phyloP scores from a whole-genome alignment of 495 filamentous ascomycete species.

The Penicillium argentinense region DNA sequence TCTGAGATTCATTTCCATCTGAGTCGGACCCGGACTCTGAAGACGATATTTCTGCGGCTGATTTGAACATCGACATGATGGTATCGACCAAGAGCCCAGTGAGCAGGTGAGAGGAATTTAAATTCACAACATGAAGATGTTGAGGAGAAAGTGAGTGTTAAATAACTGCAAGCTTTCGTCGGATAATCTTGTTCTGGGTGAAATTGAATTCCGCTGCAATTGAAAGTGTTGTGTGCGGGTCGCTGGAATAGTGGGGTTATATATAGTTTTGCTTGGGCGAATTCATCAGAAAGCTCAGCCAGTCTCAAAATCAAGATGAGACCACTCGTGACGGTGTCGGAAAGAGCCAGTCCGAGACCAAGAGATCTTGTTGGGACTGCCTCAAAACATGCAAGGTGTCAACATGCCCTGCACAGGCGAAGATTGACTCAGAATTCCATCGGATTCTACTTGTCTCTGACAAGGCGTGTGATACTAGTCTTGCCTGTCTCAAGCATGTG shows the following conservation, averaged over 20 bases:
- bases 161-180: too few species aligned
- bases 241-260: neutral
- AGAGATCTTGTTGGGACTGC: conserved; percentile 16
- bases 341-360: neutral
- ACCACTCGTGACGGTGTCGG: too few species aligned
- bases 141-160: too few species aligned
- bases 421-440: conserved; percentile 30
- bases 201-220: too few species aligned
- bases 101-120: neutral
- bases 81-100: neutral
- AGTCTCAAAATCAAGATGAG: too few species aligned
- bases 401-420: conserved; percentile 12
- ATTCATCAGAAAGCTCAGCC: neutral
- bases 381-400: conserved; percentile 8
- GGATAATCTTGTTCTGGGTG: too few species aligned
- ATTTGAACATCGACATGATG: conserved; percentile 49
- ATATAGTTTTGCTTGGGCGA: neutral
- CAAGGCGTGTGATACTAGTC: conserved; percentile 24
- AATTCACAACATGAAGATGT: neutral
- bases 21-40: conserved; percentile 36
- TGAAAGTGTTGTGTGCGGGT: neutral
- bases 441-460: conserved; percentile 27
- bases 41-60: conserved; percentile 41
- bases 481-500: too few species aligned
- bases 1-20: conserved; percentile 22